phyloP scores from a whole-genome alignment of 2,329 filamentous ascomycete species.

The Aspergillus bombycis region DNA sequence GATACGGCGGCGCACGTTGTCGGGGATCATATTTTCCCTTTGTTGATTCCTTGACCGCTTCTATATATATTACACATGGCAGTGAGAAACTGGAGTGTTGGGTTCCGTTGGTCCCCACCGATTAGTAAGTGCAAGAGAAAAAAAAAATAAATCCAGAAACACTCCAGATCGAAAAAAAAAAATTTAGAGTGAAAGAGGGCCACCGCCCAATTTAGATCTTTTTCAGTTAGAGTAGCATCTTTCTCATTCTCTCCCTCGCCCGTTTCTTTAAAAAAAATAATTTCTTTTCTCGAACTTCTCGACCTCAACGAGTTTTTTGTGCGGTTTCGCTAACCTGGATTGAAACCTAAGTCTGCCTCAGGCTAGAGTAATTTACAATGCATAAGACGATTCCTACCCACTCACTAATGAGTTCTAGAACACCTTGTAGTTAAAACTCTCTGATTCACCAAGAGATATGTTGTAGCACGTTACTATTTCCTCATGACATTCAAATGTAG shows the following conservation, averaged over 20 bases:
- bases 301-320: neutral
- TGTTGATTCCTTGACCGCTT: constrained; percentile 15
- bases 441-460: neutral
- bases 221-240: neutral
- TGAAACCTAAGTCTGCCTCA: constrained; percentile 14
- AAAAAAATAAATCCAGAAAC: neutral
- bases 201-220: neutral
- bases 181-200: neutral
- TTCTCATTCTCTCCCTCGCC: neutral
- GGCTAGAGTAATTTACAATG: neutral
- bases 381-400: neutral
- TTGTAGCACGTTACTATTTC: neutral
- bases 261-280: too few relatives aligned
- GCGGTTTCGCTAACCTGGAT: constrained; percentile 18
- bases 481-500: neutral
- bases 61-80: constrained; percentile 17
- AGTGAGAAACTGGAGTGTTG: constrained; percentile 9
- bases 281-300: neutral
- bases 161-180: neutral
- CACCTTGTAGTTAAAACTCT: neutral
- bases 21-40: neutral
- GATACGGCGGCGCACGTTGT: neutral
- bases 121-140: neutral
- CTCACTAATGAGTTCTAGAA: neutral
- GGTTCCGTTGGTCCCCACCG: constrained; percentile 4